Evolutionary conservation across 1,284 basidiomycete genomes (phyloP), one percentile per base, ranked within the genome.

Genomic region (Cutaneotrichosporon mucoides): DNA sequence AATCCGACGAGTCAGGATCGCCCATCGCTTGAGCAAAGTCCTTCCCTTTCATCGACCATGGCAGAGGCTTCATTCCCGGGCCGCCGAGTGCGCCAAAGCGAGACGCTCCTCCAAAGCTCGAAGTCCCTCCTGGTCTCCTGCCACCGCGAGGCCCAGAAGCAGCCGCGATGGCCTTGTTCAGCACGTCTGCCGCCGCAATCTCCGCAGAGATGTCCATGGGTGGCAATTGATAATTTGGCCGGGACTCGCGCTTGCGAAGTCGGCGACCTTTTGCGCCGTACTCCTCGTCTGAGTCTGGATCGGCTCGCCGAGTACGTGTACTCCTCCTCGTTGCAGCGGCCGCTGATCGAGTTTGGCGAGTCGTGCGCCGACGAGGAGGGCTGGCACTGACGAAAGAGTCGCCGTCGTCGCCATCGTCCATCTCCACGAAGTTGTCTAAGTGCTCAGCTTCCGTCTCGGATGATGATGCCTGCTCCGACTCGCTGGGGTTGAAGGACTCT

Each of bases 211-310:
- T 71, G 59, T 72, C 73, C 62, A 69, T 59, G 5, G 76, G 72
- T 4, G 77, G 76, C 42, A 81, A 62, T 41, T 65, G 59, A 53
- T 80, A 80, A 63, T 80, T 74, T 36, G 75, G 69, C 41, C 68
- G 66, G 13, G 64, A 68, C 5, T 68, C 71, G 46, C 78, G 70
- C 52, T 73, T 71, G 16, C 79, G 64, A 2, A 80, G 65, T 35
- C 66, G 73, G 8, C 75, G 66, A 4, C 55, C 53, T 12, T 37
- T 53, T 24, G 57, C 57, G 4, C 60, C 68, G 50, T 66, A 72
- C 12, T 70, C 69, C 13, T 69, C 71, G 37, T 74, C 70, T 11
- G 66, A 67, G 38, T 68, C 66, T 13, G 56, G 50, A 10, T 64
- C 62, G 5, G 54, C 48, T 5, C 66, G 62, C 5, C 60, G 59